Evolutionary conservation across 2,329 filamentous ascomycete genomes (phyloP), one percentile per base, ranked within the genome.

Genomic region (Pseudocercospora crystallina): DNA sequence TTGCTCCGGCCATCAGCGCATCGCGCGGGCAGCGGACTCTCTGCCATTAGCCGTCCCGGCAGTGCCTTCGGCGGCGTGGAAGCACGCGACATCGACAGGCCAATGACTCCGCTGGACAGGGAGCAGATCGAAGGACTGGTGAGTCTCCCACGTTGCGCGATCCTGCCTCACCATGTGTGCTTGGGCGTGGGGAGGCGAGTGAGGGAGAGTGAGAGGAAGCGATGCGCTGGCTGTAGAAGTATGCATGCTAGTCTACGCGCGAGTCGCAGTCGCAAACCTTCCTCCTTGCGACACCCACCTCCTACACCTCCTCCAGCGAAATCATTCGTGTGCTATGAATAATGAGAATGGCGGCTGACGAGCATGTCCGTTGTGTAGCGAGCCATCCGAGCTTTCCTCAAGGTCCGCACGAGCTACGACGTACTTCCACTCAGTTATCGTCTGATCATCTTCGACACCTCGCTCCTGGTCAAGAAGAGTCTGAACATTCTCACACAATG

Each of bases 391-490:
- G 89, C 96, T 64, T 99, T 99, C 74, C 84, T 99, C 69, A 95
- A 91, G 73, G 87, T 95, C 62, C 87, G 94, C 67, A 97, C 90
- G 32, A 96, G 91, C 71, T 99, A 99, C 77, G 94, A 99, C 75
- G 94, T 99, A 61, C 80, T 99, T 41, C 94, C 94, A 13, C 83
- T 99, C 54, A 96, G 91, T 61, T 99, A 95, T 74, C 88, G 94
- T 58, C 84, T 99, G 48, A 95, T 99, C 66, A 84, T 96, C 58
- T 89, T 99, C 69, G 95, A 99, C 72, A 97, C 90, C 56, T 86
- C 91, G 56, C 80, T 99, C 51, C 84, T 96, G 48, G 95, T 99
- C 64, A 96, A 95, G 76, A 96, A 97, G 80, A 96, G 90, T 71
- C 77, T 99, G 65, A 90, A 89, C 66, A 97, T 97, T 62, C 80